Conservation (phyloP, 2,329 filamentous ascomycete genomes). For the Pyrenophora tritici-repentis region DNA sequence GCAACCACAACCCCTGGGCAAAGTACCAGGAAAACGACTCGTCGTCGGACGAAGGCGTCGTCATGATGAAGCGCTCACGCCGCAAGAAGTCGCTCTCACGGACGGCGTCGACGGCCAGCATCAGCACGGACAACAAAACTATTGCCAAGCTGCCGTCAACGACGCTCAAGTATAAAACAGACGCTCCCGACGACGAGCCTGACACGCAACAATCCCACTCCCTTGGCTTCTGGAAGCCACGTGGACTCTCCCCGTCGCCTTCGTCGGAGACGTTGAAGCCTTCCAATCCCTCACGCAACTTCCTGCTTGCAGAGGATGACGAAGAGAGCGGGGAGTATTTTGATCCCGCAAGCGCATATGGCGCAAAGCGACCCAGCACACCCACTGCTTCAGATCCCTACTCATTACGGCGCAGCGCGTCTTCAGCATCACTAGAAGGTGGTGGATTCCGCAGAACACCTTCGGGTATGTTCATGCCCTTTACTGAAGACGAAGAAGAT, state of each 20-base stretch:
- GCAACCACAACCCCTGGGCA: conserved; percentile 48
- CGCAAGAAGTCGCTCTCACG: conserved; percentile 55
- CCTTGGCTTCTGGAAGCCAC: conserved; percentile 52
- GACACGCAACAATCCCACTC: conserved; percentile 54
- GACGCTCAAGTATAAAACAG: conserved; percentile 80
- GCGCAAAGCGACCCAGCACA: conserved; percentile 41
- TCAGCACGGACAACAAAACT: conserved; percentile 72
- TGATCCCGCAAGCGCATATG: conserved; percentile 49
- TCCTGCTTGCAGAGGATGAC: conserved; percentile 65
- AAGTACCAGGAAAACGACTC: conserved; percentile 54
- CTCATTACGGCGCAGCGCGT: conserved; percentile 22
- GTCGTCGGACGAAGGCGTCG: conserved; percentile 72
- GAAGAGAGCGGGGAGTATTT: conserved; percentile 52
- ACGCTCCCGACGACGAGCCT: conserved; percentile 73
- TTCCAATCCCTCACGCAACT: conserved; percentile 67
- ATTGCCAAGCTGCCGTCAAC: conserved; percentile 89
- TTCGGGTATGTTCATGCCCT: conserved; percentile 91
- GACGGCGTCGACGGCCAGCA: conserved; percentile 61
- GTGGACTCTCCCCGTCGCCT: conserved; percentile 69
- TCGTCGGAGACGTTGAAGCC: conserved; percentile 83
- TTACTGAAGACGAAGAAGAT: conserved; percentile 73
- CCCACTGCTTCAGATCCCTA: conserved; percentile 41
- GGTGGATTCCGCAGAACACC: conserved; percentile 74
- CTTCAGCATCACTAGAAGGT: conserved; percentile 26
- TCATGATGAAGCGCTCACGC: conserved; percentile 77